Conservation (phyloP, 78 protist genomes). For the Acrasis kona region DNA sequence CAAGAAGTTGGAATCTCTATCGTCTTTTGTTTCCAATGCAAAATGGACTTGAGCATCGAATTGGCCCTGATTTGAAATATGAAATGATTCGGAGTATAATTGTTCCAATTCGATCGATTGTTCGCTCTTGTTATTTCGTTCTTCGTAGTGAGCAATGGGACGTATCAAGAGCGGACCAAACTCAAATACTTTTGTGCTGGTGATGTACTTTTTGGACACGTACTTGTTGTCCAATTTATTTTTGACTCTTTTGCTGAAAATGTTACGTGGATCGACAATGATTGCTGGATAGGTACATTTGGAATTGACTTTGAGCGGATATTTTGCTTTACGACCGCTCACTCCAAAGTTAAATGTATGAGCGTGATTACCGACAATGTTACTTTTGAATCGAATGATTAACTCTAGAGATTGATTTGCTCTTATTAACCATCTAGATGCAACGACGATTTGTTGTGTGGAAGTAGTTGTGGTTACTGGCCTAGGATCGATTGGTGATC, state of each 20-base stretch:
- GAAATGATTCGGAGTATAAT: no score
- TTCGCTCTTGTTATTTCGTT: no score
- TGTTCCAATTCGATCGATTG: no score
- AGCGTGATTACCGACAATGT: neutral
- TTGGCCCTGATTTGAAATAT: no score
- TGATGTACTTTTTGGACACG: constrained; percentile 1
- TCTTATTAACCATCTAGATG: constrained; percentile 4
- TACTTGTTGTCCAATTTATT: neutral
- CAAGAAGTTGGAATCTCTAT: no score
- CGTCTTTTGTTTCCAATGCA: no score
- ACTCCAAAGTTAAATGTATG: constrained; percentile 16
- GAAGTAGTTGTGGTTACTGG: no score
- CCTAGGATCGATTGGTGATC: no score
- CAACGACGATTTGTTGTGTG: neutral
- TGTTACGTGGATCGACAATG: constrained; percentile 14
- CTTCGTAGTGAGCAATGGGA: neutral
- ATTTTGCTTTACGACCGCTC: neutral
- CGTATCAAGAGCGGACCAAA: constrained; percentile 53
- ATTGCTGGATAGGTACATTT: constrained; percentile 27
- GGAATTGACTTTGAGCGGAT: neutral
- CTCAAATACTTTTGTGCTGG: constrained; percentile 3
- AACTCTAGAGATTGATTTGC: neutral
- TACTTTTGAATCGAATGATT: neutral
- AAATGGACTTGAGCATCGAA: no score
- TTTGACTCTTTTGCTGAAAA: constrained; percentile 17